Conservation (phyloP, 371 early-diverging fungal species). For the Rhizomucor pusillus region DNA sequence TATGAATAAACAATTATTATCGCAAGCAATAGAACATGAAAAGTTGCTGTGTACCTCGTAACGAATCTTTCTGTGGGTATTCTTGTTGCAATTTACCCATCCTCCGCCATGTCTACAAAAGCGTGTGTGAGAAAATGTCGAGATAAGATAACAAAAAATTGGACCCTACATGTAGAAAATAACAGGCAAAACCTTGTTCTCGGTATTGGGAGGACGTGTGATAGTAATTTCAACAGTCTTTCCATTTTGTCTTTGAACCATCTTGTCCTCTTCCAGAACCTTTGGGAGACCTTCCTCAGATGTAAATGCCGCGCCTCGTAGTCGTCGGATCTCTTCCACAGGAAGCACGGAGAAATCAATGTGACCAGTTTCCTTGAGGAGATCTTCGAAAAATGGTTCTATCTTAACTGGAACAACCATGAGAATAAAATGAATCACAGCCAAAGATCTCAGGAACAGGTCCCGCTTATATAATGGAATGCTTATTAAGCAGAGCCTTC, state of each 20-base stretch:
- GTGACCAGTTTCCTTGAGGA: constrained; percentile 4
- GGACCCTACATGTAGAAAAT: constrained; percentile 13
- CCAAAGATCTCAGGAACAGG: too few species aligned
- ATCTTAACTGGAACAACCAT: not conserved
- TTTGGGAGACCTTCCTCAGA: not conserved
- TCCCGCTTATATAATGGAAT: too few species aligned
- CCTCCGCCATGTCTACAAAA: constrained; percentile 17
- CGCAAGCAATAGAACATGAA: too few species aligned
- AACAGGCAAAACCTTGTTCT: constrained; percentile 12
- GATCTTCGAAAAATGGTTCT: constrained; percentile 5
- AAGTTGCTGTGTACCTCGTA: constrained; percentile 4
- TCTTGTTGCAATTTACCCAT: constrained; percentile 4
- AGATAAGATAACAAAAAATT: too few species aligned
- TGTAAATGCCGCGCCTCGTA: not conserved
- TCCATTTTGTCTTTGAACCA: constrained; percentile 2
- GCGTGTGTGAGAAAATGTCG: not conserved
- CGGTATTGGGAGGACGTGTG: constrained; percentile 15
- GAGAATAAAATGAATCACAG: too few species aligned
- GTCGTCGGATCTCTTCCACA: not conserved
- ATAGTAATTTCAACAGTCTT: constrained; percentile 7
- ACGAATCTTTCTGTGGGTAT: constrained; percentile 1
- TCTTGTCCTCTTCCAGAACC: constrained; percentile 9
- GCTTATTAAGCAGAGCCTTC: too few species aligned
- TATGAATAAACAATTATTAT: too few species aligned
- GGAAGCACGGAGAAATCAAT: not conserved